Evolutionary conservation across 1,284 basidiomycete species (phyloP), one percentile per base, ranked within the genome.

Genomic region (Cutaneotrichosporon sp.): DNA sequence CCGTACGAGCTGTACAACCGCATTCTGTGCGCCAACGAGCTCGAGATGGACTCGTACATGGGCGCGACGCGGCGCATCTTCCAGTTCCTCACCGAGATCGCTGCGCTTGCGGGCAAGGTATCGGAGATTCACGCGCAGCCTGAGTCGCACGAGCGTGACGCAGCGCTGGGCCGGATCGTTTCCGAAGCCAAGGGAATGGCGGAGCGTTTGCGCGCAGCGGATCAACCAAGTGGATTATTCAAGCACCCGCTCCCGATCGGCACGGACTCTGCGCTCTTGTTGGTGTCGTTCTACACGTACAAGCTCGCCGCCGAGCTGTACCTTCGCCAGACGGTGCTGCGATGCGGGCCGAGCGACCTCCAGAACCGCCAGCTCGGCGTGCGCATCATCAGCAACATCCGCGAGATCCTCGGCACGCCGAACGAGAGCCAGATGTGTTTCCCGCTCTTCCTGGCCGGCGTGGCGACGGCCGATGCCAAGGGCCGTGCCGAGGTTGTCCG

Each of bases 371-470:
- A 70, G 8, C 64, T 73, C 20, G 71, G 67, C 18, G 43, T 54
- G n/a, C 68, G 69, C 45, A 66, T 72, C 9, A 54, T 75, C 43
- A 53, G 50, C 20, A 61, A 67, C 42, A 67, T 75, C 16, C 67
- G 65, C 20, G 53, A 65, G 16, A 64, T 73, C 18, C 61, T 75
- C 27, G 65, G 69, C 45, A 73, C 74, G 18, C 68, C 69, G 7
- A 67, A 70, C 55, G 71, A 74, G 60, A 67, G 65, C 18, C 68
- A 71, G 52, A 68, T 75, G 60, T 59, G 73, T 43, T 72, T 75
- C 59, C 74, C 74, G 5, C 63, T 75, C 53, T 75, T 74, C 59
- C 56, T 75, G 11, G 66, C 68, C 2, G 74, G 73, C 7, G 69
- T 74, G 20, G 67, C 66, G 57, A 69, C 69, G 8, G 61, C 58